Evolutionary conservation across 1,139 yeast species (phyloP).

Genomic region (Candida sp.): DNA sequence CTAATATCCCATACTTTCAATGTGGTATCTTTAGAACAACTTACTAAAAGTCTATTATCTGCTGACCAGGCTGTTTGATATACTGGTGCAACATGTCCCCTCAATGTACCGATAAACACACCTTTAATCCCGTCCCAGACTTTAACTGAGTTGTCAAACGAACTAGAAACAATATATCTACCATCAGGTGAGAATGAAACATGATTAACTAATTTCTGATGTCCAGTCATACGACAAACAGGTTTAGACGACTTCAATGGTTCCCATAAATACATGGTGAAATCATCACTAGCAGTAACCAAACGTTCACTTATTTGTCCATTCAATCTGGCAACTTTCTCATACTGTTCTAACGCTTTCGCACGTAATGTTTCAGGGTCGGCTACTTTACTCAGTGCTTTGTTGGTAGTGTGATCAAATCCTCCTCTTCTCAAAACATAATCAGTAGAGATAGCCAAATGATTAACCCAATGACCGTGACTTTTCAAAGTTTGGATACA

Average conservation of each 20-base stretch:
- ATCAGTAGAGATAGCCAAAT: constrained; percentile 87
- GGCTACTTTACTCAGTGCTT: constrained; percentile 15
- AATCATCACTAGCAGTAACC: constrained; percentile 96
- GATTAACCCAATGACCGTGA: constrained; percentile 99
- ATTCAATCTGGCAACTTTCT: constrained; percentile 70
- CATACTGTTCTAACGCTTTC: constrained; percentile 52
- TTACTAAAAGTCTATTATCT: constrained; percentile 85
- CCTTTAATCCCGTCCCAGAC: constrained; percentile 97
- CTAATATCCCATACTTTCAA: constrained; percentile 96
- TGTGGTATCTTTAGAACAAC: constrained; percentile 96
- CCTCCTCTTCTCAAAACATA: constrained; percentile 73
- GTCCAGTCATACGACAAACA: constrained; percentile 92
- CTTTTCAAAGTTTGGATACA: constrained; percentile 77
- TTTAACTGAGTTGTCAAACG: constrained; percentile 93
- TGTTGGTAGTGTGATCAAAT: constrained; percentile 24
- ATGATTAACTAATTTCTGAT: constrained; percentile 93
- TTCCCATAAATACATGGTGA: constrained; percentile 98
- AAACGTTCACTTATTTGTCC: constrained; percentile 75
- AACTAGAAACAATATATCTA: constrained; percentile 82
- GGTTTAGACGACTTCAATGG: constrained; percentile 82
- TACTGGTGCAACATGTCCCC: constrained; percentile 98
- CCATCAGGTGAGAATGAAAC: constrained; percentile 98
- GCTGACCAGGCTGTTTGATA: constrained; percentile 99
- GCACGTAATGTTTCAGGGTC: constrained; percentile 29
- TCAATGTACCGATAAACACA: constrained; percentile 79